These are phyloP conservation scores for Ophiostoma angusticollis DNA, from an alignment of 2,329 filamentous ascomycete species.

Conservation along the genomic window DNA sequence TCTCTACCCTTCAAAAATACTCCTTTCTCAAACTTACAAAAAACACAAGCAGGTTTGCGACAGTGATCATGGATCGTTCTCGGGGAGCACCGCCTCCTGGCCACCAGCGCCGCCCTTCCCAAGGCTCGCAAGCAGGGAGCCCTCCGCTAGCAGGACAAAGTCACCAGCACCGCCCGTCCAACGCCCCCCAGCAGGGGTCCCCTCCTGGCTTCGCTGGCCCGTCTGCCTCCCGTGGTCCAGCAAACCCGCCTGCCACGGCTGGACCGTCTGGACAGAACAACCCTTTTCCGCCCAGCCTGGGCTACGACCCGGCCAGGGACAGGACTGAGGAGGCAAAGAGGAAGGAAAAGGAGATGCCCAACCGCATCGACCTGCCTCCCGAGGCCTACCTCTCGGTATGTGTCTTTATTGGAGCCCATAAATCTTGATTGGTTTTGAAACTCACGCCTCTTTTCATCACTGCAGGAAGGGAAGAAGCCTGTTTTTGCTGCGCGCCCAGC, in stretches of 20 bases:
- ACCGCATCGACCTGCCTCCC: slow-evolving; percentile 43
- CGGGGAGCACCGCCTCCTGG: background rate
- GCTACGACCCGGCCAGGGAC: slow-evolving; percentile 31
- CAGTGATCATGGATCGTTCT: background rate
- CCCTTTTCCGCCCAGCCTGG: slow-evolving; percentile 18
- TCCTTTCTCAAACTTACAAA: too few relatives aligned
- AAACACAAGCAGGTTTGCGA: too few relatives aligned
- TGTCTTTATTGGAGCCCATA: background rate
- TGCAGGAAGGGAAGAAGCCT: slow-evolving; percentile 17
- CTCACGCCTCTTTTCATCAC: slow-evolving; percentile 9
- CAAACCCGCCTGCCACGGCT: background rate
- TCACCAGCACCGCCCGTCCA: background rate
- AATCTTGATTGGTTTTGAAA: too few relatives aligned
- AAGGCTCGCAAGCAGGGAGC: slow-evolving; percentile 4
- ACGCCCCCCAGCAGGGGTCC: slow-evolving; percentile 1
- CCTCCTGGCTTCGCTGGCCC: slow-evolving; percentile 1
- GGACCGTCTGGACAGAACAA: background rate
- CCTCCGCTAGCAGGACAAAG: background rate
- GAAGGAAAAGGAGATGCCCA: slow-evolving; percentile 20
- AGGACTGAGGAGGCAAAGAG: slow-evolving; percentile 11
- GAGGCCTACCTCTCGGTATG: slow-evolving; percentile 39
- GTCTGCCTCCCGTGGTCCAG: background rate
- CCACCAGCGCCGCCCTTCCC: slow-evolving; percentile 5
- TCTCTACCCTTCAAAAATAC: too few relatives aligned
- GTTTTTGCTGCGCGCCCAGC: slow-evolving; percentile 34